These are phyloP conservation scores for Ophiocordyceps sinensis DNA, from an alignment of 2,329 filamentous ascomycete genomes.

Conservation along the genomic window DNA sequence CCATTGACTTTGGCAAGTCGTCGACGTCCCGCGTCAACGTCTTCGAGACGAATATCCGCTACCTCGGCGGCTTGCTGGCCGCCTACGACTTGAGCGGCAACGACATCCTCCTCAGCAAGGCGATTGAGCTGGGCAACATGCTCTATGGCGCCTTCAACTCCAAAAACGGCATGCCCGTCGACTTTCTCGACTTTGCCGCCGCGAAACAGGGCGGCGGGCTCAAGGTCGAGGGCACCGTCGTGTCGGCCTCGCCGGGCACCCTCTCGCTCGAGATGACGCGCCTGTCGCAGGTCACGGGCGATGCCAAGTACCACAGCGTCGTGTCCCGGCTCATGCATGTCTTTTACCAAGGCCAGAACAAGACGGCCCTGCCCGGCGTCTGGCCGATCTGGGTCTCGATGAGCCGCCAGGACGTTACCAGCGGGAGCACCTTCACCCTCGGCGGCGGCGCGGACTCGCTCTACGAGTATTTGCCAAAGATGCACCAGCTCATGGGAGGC, in stretches of 20 bases:
- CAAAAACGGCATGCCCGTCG: constrained; percentile 48
- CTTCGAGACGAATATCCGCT: constrained; percentile 59
- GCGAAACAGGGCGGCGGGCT: constrained; percentile 22
- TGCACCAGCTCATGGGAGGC: constrained; percentile 53
- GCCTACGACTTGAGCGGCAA: constrained; percentile 52
- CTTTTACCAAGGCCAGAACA: constrained; percentile 49
- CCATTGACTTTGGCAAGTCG: constrained; percentile 47
- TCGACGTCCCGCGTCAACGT: constrained; percentile 37
- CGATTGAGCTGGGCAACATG: constrained; percentile 47
- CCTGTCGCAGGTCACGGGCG: constrained; percentile 56
- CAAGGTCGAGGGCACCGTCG: constrained; percentile 19
- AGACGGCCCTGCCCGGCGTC: constrained; percentile 54
- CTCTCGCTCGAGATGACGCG: constrained; percentile 60
- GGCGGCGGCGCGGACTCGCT: constrained; percentile 28
- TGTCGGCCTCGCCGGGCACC: constrained; percentile 41
- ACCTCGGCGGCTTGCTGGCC: constrained; percentile 54
- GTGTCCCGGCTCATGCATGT: constrained; percentile 53
- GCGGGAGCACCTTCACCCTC: constrained; percentile 16
- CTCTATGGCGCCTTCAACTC: constrained; percentile 55
- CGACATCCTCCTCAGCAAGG: constrained; percentile 43
- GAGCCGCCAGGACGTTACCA: constrained; percentile 29
- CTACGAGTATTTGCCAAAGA: constrained; percentile 87
- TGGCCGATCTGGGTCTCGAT: constrained; percentile 55
- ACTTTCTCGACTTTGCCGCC: constrained; percentile 28
- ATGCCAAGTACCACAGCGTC: constrained; percentile 62